These are phyloP conservation scores for Fusarium torreyae DNA, from an alignment of 2,329 filamentous ascomycete species.

Conservation along the genomic window DNA sequence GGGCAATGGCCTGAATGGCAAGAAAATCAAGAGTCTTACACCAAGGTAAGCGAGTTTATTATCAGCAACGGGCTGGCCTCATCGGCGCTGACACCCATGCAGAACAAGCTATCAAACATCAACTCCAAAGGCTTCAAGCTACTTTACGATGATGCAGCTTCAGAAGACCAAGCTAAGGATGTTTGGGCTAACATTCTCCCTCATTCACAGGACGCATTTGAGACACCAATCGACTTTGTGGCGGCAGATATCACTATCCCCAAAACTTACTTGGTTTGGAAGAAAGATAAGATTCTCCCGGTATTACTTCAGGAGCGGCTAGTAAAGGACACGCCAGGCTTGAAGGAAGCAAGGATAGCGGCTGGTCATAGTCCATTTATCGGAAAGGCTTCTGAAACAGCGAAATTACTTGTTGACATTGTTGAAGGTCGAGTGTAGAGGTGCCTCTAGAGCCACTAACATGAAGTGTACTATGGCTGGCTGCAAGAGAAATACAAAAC, in stretches of 20 bases:
- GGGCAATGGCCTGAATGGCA: slow-evolving; percentile 9
- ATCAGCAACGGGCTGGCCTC: too few relatives aligned
- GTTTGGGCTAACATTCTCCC: background rate
- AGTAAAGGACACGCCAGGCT: background rate
- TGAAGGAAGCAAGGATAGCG: slow-evolving; percentile 4
- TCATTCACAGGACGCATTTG: slow-evolving; percentile 7
- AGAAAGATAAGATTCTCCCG: slow-evolving; percentile 10
- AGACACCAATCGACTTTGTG: slow-evolving; percentile 9
- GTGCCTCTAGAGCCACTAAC: too few relatives aligned
- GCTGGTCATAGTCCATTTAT: slow-evolving; percentile 15
- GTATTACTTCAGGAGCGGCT: background rate
- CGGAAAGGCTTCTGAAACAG: background rate
- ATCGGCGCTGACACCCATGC: too few relatives aligned
- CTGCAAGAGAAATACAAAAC: background rate
- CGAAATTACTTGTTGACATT: background rate
- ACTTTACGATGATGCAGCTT: slow-evolving; percentile 4
- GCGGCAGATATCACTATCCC: slow-evolving; percentile 9
- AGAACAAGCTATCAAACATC: slow-evolving; percentile 7
- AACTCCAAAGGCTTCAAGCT: background rate
- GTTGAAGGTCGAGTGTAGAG: background rate
- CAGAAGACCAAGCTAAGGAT: slow-evolving; percentile 2
- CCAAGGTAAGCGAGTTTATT: slow-evolving; percentile 16
- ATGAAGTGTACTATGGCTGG: too few relatives aligned
- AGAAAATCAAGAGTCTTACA: slow-evolving; percentile 1
- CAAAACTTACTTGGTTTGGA: slow-evolving; percentile 6